phyloP scores from a whole-genome alignment of 2,329 filamentous ascomycete species.

The Keithomyces neogunnii region DNA sequence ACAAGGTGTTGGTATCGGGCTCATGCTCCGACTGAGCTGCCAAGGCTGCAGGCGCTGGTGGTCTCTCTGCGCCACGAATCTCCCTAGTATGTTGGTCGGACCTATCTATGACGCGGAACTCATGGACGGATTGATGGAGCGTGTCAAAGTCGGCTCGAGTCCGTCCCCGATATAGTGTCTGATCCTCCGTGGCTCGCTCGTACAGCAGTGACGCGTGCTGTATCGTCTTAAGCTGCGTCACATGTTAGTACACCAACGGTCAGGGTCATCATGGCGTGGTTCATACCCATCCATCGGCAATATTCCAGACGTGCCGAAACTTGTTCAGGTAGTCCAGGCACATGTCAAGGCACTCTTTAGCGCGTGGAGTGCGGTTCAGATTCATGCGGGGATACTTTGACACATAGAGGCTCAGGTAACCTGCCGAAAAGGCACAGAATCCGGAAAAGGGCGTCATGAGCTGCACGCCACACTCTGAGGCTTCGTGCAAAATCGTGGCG shows the following conservation, averaged over 20 bases:
- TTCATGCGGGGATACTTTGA: slow-evolving; percentile 33
- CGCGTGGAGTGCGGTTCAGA: slow-evolving; percentile 18
- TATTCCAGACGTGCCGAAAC: slow-evolving; percentile 19
- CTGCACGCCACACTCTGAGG: slow-evolving; percentile 25
- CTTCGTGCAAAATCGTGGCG: slow-evolving; percentile 25
- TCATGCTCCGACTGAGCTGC: not conserved
- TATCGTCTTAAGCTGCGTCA: slow-evolving; percentile 14
- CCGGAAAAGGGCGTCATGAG: slow-evolving; percentile 33
- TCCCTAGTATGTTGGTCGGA: slow-evolving; percentile 22
- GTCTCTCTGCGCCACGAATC: slow-evolving; percentile 17
- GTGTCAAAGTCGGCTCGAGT: slow-evolving; percentile 20
- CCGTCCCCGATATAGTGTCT: slow-evolving; percentile 14
- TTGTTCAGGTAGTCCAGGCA: slow-evolving; percentile 18
- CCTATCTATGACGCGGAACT: slow-evolving; percentile 21
- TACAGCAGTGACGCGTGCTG: slow-evolving; percentile 20
- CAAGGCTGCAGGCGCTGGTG: not conserved
- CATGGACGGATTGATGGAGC: slow-evolving; percentile 21
- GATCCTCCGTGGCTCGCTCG: slow-evolving; percentile 14
- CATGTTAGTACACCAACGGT: not conserved
- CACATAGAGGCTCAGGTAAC: slow-evolving; percentile 32
- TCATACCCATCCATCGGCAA: slow-evolving; percentile 21
- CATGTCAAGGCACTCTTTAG: slow-evolving; percentile 13
- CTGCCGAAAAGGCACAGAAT: slow-evolving; percentile 37
- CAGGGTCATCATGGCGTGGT: too few species aligned
- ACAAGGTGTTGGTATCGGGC: slow-evolving; percentile 13